A percentile compares a stretch with the other conserved stretches of the same genome.
phyloP scores from a whole-genome alignment of 2,329 filamentous ascomycete genomes.

The Microsporum audouinii region DNA sequence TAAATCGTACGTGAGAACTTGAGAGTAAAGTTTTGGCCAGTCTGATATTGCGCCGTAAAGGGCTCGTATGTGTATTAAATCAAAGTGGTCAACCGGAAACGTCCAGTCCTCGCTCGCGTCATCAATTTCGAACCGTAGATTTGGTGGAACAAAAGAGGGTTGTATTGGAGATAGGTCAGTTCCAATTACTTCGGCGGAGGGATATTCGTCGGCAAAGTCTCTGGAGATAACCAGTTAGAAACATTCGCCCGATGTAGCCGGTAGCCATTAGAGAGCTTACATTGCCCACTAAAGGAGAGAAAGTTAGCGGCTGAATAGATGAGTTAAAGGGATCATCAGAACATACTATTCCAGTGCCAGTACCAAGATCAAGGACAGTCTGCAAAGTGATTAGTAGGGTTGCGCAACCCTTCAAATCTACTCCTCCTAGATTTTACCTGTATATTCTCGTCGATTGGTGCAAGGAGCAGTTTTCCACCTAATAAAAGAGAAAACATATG shows the following conservation, averaged over 20 bases:
- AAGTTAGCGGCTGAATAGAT: background rate
- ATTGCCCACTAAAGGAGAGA: constrained; percentile 7
- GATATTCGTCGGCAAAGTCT: constrained; percentile 32
- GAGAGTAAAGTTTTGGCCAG: constrained; percentile 18
- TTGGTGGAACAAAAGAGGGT: constrained; percentile 50
- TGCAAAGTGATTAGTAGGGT: background rate
- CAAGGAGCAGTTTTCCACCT: constrained; percentile 35
- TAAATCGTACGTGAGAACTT: constrained; percentile 14
- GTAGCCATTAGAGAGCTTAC: background rate
- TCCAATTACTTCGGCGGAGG: constrained; percentile 46
- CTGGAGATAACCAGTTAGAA: constrained; percentile 9
- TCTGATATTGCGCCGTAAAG: constrained; percentile 17
- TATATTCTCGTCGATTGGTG: constrained; percentile 27
- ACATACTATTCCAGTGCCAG: constrained; percentile 14
- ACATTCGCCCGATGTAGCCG: background rate
- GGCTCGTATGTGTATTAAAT: constrained; percentile 41
- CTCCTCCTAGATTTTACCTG: background rate
- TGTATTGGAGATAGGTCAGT: constrained; percentile 56
- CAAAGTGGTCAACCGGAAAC: constrained; percentile 37
- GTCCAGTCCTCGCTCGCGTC: constrained; percentile 49
- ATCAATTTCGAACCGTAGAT: constrained; percentile 59
- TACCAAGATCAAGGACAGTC: constrained; percentile 16
- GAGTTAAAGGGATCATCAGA: background rate
- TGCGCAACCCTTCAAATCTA: background rate
- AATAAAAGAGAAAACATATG: constrained; percentile 40